Base-by-base conservation (phyloP, 1,284 basidiomycete genomes). In the Austropuccinia psidii region DNA sequence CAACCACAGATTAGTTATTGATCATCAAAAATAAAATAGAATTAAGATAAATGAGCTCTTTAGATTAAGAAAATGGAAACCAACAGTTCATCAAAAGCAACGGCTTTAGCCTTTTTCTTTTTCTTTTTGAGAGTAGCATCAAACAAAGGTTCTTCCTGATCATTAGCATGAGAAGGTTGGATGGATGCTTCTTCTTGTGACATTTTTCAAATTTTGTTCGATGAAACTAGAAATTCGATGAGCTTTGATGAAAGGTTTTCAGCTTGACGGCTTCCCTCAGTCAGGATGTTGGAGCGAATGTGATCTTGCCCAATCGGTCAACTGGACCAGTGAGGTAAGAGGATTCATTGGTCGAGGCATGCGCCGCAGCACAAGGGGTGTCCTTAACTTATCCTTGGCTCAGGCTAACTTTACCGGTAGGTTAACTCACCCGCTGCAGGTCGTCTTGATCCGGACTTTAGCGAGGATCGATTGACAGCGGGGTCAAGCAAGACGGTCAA, bases 1-100 rank as follows among this genome's bases (percentile, higher is more conserved):
- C n/a, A n/a, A 39, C 37, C 5, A n/a, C 73, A 55, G 64, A 75
- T 58, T 72, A 74, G 37, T n/a, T n/a, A n/a, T n/a, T 67, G 52
- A 13, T 75, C 75, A 65, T 75, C 74, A 45, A n/a, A 45, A 45
- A 45, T 19, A 45, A 45, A 45, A 11, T 11, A 45, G n/a, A 11
- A 45, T 11, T 11, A 11, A 11, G 9, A 45, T 45, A 45, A 45
- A 45, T 45, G 9, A 11, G n/a, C n/a, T 11, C 41, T 11, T 45
- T 11, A 45, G n/a, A 45, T 45, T 11, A n/a, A n/a, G n/a, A n/a
- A n/a, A 45, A 4, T 17, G 35, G 29, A 19, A 54, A 88, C 89
- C n/a, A 89, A 85, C 0, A 89, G 88, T 79, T 90, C 90, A 0
- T 86, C 87, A 82, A 91, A 91, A 17, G 88, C 88, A 52, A 92